Conservation (phyloP, 78 protist species). For the Creolimax fragrantissima region DNA sequence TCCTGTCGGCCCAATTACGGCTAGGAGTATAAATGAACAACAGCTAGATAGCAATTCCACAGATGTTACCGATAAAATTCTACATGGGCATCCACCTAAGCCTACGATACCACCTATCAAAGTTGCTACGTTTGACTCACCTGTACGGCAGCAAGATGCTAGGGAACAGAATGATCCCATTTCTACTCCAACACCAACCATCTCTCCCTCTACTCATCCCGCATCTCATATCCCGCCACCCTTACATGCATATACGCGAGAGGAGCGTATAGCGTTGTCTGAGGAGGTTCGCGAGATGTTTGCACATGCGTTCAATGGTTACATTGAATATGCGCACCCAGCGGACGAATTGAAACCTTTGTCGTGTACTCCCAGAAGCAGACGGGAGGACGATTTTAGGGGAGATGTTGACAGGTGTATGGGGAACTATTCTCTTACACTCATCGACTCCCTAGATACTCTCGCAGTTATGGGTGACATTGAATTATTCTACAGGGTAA, state of each 20-base stretch:
- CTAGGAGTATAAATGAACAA: too few species aligned
- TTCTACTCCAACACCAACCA: too few species aligned
- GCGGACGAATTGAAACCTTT: background rate
- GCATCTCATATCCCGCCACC: too few species aligned
- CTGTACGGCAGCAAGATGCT: too few species aligned
- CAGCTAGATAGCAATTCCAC: too few species aligned
- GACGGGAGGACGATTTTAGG: background rate
- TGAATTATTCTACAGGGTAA: background rate
- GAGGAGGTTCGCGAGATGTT: background rate
- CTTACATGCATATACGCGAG: background rate
- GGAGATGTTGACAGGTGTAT: background rate
- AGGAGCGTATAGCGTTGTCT: background rate
- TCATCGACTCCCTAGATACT: conserved; percentile 48
- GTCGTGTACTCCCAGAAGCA: background rate
- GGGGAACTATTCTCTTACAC: conserved; percentile 11
- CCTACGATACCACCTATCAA: too few species aligned
- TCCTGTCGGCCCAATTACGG: too few species aligned
- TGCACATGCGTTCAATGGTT: background rate
- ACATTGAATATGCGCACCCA: background rate
- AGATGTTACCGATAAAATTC: too few species aligned
- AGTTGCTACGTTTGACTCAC: too few species aligned
- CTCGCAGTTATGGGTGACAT: conserved; percentile 31
- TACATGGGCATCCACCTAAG: too few species aligned
- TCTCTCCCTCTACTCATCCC: too few species aligned
- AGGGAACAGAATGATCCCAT: too few species aligned